Conservation (phyloP, 2,329 filamentous ascomycete species). For the Colletotrichum tropicale region DNA sequence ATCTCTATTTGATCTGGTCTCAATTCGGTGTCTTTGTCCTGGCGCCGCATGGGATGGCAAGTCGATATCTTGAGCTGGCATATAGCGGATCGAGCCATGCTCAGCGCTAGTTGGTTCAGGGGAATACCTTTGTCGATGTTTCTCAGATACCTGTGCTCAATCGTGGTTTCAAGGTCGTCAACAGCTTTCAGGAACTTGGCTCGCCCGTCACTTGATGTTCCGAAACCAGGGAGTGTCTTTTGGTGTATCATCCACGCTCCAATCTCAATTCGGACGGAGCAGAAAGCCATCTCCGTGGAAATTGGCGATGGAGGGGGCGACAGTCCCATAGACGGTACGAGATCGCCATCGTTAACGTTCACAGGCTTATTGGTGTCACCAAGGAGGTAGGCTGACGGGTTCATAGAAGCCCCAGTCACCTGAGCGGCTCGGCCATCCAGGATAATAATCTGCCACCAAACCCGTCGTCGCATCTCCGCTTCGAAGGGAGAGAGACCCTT, state of each 20-base stretch:
- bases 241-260: constrained; percentile 2
- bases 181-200: background rate
- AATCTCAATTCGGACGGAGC: constrained; percentile 4
- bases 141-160: background rate
- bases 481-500: constrained; percentile 65
- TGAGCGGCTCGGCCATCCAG: constrained; percentile 59
- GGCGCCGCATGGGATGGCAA: background rate
- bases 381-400: constrained; percentile 49
- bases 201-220: background rate
- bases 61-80: background rate
- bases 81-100: background rate
- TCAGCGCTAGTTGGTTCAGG: background rate
- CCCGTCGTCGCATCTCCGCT: constrained; percentile 66
- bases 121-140: background rate
- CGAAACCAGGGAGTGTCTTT: background rate
- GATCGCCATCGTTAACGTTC: constrained; percentile 63
- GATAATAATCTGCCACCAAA: constrained; percentile 70
- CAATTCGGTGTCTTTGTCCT: constrained; percentile 10
- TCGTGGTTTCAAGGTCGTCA: background rate
- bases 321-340: constrained; percentile 47
- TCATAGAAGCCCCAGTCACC: constrained; percentile 30
- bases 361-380: constrained; percentile 51
- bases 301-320: constrained; percentile 37
- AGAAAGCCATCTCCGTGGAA: constrained; percentile 4
- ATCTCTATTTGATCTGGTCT: constrained; percentile 57